Evolutionary conservation across 2,329 filamentous ascomycete genomes (phyloP), one percentile per base, ranked within the genome.

Genomic region (Bipolaris sorokiniana): DNA sequence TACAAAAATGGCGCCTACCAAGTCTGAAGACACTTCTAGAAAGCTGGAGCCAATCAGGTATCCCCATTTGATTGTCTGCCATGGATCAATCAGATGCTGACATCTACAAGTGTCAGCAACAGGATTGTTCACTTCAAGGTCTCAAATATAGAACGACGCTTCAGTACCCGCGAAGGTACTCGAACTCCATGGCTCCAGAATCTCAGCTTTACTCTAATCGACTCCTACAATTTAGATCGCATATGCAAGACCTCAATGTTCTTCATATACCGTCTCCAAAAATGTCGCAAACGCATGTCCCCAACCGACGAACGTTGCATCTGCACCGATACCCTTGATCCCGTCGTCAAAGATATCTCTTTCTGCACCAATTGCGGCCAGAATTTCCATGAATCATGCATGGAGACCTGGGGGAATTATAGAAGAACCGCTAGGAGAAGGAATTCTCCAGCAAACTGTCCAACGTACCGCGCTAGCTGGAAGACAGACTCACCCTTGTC

Each of bases 291-390:
- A 47, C 11, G 28, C 1, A 47, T 64, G 26, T 22, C 47, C 23
- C 36, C 3, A 31, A 38, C 41, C 7, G 64, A 63, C 0, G 51
- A 66, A 4, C 70, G 66, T 37, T 54, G 48, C 13, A 56, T 72
- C n/a, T 71, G 65, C 49, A 23, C 50, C 11, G 61, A 65, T 5
- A 9, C 28, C 1, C 34, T 69, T 7, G 3, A 61, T 16, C 50
- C 61, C 3, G 45, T 18, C 0, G 28, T 18, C 3, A 38, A 47
- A 18, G 51, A 62, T 11, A 54, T 69, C 42, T 59, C 51, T 1
- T 69, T 64, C 41, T 68, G 68, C 56, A 9, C 13, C 16, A 20
- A 45, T 2, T 70, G 64, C 28, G 68, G 66, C 7, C 46, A 63
- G 2, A 67, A 68, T 9, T 11, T 67, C 3, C 68, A 70, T 23